Base-by-base conservation (phyloP, 176 grass and related monocot species). In the Chrysopogon serrulatus region DNA sequence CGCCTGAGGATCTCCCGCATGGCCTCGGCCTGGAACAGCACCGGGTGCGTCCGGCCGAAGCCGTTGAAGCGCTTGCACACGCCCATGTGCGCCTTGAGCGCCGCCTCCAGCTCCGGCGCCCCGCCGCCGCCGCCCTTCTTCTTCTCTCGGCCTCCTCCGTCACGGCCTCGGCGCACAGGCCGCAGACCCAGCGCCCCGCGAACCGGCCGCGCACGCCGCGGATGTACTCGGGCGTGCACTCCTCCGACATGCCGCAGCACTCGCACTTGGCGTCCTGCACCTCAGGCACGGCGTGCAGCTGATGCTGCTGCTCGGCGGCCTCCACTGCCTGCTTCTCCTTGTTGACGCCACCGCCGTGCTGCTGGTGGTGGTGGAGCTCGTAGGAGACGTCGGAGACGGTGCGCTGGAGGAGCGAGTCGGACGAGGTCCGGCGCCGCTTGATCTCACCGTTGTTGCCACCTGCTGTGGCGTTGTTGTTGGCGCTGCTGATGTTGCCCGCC, bases 181-280 rank as follows among this genome's bases (percentile, higher is more conserved):
- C 95, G 70, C 95, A 97, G 17, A 97, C 67, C 95, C 90, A 94
- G 48, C 89, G 82, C 31, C 92, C 95, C 2, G 90, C 51, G 87
- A 97, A 97, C 45, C 79, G 89, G 5, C 78, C 82, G 31, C 91
- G 90, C 71, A 94, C 95, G 8, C 79, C 83, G 26, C 19, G 85
- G 64, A 97, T 91, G 88, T 97, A 97, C 68, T 81, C 90, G 39
- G 86, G 90, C 35, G 95, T 97, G 86, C 92, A 97, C 86, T 97
- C 95, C 90, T 97, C 82, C 60, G 90, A 92, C 95, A 97, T 92
- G 76, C 95, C 90, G 41, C 95, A 97, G 84, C 92, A 97, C 85
- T 94, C 93, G 86, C 95, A 97, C 88, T 73, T 89, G 45, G 87
- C 95, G 57, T 92, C 86, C 81, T 92, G 74, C 72, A 97, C 95